Conservation (phyloP, 75 land plant genomes). For the Cryptomeria japonica region DNA sequence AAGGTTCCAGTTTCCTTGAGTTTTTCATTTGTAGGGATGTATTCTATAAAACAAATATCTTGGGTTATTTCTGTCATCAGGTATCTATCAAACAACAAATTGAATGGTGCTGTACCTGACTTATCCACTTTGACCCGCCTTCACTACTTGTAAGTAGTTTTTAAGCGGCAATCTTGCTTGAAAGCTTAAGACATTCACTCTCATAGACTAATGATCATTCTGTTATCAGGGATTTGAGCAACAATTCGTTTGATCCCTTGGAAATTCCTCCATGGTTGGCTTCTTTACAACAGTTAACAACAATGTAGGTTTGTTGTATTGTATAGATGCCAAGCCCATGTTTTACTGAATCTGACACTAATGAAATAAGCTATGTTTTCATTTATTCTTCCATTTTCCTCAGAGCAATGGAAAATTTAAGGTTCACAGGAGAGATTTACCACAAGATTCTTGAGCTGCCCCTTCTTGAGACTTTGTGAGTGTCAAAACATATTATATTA, state of each 20-base stretch:
- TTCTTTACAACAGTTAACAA: neutral
- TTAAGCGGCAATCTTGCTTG: neutral
- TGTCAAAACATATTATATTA: neutral
- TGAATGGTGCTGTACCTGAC: neutral
- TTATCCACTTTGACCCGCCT: neutral
- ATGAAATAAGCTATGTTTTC: neutral
- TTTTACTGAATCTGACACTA: neutral
- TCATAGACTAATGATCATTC: neutral
- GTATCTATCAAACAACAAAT: neutral
- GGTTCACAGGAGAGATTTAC: neutral
- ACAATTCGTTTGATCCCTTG: neutral
- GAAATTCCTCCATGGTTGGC: neutral
- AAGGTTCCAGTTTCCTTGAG: neutral
- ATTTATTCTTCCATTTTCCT: neutral
- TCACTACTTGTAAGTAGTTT: neutral
- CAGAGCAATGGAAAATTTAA: neutral
- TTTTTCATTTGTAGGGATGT: too few relatives aligned
- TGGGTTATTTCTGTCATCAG: neutral
- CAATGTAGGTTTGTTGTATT: neutral
- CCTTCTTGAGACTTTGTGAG: conserved; percentile 2
- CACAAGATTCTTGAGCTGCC: neutral
- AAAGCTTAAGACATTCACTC: neutral
- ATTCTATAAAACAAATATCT: too few relatives aligned
- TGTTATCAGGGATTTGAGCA: neutral
- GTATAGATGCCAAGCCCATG: neutral